phyloP scores from a whole-genome alignment of 148 eudicot species.

The Vaccinium vitisidaea region DNA sequence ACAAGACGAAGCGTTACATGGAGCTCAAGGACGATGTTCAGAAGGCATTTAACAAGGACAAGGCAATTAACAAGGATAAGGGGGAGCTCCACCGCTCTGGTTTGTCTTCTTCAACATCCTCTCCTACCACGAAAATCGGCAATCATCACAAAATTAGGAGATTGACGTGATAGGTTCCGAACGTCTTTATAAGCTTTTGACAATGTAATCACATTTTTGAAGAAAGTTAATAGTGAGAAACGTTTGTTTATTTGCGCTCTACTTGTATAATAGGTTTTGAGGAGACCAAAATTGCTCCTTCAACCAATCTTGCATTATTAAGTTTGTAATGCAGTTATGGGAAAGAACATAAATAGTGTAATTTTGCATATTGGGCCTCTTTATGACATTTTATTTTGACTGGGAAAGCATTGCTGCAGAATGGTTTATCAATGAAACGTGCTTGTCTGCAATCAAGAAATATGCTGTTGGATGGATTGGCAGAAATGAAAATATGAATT shows the following conservation, averaged over 20 bases:
- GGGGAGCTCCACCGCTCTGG: constrained; percentile 39
- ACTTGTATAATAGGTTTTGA: background rate
- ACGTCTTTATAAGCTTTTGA: background rate
- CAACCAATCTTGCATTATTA: background rate
- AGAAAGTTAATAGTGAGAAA: background rate
- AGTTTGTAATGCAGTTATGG: background rate
- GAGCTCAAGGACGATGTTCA: constrained; percentile 51
- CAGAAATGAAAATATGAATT: no score
- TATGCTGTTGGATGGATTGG: no score
- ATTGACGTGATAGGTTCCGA: background rate
- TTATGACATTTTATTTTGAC: background rate
- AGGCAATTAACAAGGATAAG: constrained; percentile 49
- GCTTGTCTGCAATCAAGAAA: no score
- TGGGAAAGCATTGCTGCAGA: no score
- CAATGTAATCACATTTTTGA: constrained; percentile 4
- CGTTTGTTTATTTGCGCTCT: background rate
- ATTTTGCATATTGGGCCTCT: background rate
- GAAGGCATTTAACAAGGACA: constrained; percentile 50
- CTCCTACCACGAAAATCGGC: constrained; percentile 16
- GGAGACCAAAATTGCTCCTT: constrained; percentile 8
- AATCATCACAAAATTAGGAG: constrained; percentile 25
- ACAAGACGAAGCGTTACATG: constrained; percentile 34
- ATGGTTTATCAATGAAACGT: no score
- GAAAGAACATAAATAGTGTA: background rate
- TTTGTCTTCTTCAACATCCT: constrained; percentile 31